phyloP scores from a whole-genome alignment of 768 basidiomycete genomes.

The Cantharellus cinnabarinus region DNA sequence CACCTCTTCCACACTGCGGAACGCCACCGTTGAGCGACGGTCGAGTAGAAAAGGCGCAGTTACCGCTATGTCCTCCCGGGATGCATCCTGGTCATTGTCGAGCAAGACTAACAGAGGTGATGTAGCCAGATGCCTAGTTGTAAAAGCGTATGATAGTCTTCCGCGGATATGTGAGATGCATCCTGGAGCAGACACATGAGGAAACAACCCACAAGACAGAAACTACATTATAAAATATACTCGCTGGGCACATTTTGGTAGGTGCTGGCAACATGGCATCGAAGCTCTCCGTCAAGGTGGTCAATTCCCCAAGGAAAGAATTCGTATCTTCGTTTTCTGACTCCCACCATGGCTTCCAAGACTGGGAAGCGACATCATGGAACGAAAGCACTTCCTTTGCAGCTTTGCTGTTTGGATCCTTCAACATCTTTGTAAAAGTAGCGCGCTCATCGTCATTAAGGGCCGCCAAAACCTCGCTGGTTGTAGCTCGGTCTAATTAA shows the following conservation, averaged over 20 bases:
- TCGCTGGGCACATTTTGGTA: constrained; percentile 8
- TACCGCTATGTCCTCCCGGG: constrained; percentile 27
- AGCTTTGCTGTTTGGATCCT: constrained; percentile 40
- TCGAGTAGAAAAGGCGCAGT: constrained; percentile 47
- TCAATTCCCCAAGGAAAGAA: background rate
- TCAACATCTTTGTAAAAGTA: constrained; percentile 36
- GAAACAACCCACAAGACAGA: constrained; percentile 36
- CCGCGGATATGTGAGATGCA: background rate
- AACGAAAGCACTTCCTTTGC: constrained; percentile 39
- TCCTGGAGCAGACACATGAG: background rate
- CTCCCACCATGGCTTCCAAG: constrained; percentile 58
- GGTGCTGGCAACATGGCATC: background rate
- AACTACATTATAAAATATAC: constrained; percentile 40
- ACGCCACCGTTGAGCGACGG: constrained; percentile 33
- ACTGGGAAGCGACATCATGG: constrained; percentile 30
- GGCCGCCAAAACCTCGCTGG: constrained; percentile 38
- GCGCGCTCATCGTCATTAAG: constrained; percentile 39
- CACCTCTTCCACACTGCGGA: constrained; percentile 29
- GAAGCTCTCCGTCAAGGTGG: background rate
- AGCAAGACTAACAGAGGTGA: constrained; percentile 32
- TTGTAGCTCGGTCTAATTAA: constrained; percentile 29
- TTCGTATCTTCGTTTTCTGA: constrained; percentile 3
- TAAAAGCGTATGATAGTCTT: constrained; percentile 51
- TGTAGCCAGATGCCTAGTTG: constrained; percentile 37
- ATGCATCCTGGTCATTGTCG: constrained; percentile 25